These are phyloP conservation scores for Rhizopus delemar DNA, from an alignment of 371 early-diverging fungal genomes.

Conservation along the genomic window DNA sequence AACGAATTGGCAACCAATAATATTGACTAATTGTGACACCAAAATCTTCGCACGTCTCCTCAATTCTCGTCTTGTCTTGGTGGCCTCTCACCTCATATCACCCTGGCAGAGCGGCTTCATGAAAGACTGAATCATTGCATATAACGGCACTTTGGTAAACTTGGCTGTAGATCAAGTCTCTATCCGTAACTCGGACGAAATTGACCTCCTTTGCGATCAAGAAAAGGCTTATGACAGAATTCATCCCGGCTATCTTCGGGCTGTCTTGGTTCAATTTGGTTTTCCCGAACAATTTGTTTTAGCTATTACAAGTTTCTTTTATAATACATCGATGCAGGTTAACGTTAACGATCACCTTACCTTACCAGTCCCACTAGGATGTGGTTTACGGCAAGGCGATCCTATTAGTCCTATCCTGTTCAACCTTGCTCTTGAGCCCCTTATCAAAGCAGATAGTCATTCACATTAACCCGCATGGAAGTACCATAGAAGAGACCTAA, in stretches of 20 bases:
- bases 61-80: not conserved
- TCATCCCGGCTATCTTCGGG: constrained; percentile 8
- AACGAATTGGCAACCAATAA: not conserved
- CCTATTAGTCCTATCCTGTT: constrained; percentile 18
- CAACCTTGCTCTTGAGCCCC: constrained; percentile 18
- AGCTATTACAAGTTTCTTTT: not conserved
- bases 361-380: not conserved
- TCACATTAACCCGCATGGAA: not conserved
- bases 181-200: not conserved
- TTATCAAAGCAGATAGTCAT: not conserved
- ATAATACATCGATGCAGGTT: not conserved
- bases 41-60: constrained; percentile 30
- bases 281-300: not conserved
- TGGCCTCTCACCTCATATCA: not conserved
- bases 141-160: constrained; percentile 4
- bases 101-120: constrained; percentile 15
- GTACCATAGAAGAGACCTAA: not conserved
- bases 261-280: constrained; percentile 8
- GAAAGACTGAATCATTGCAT: constrained; percentile 4
- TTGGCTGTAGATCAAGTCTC: constrained; percentile 11
- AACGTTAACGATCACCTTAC: constrained; percentile 5
- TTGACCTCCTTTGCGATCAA: constrained; percentile 18
- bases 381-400: constrained; percentile 21
- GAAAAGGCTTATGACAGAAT: constrained; percentile 25
- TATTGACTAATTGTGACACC: constrained; percentile 29